Base-by-base conservation (phyloP, 768 basidiomycete species). In the Hypsizygus marmoreus region DNA sequence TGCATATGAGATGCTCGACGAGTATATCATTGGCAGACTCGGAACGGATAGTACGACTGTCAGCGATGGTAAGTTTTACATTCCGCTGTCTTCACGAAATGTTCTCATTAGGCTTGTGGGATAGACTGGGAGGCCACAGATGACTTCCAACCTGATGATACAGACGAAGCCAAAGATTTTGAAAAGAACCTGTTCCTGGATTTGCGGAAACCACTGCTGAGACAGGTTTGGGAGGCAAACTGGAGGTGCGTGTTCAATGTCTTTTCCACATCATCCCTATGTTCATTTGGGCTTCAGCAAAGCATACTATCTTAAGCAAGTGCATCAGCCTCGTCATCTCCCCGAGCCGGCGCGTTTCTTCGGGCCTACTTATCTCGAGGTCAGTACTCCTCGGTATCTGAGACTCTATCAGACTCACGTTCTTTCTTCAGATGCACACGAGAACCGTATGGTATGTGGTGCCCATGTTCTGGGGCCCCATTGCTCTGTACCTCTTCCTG, bases 251-350 rank as follows among this genome's bases (percentile, higher is more conserved):
- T 66, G 26, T n/a, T 8, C 14, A 39, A 26, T 20, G 6, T 17
- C 4, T 32, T 3, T 13, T 23, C 16, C 31, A 47, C 31, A 50
- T 47, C 10, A 53, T 22, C 33, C 32, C 25, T 32, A 30, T 40
- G 33, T 51, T 32, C 36, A 40, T 44, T 36, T 4, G 32, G 12
- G 20, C 5, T 35, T n/a, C 41, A 91, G 90, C 62, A 99, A 99
- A 74, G 81, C 88, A 3, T 98, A 94, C 66, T 99, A 99, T 63
- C 74, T 99, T 39, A 80, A 91, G 57, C 97, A 99, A 66, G 91
- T 99, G 0, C 97, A 99, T 66, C 94, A 97, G 64, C 95, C 97
- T 1, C 81, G 97, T 32, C 95, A 95, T 64, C 66, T 95, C 41
- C 67, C 81, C 6, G 76, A 91, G 40, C 85, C 89, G 13, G 94